Percentiles rank a stretch among this genome's conserved stretches.
phyloP scores from a whole-genome alignment of 768 basidiomycete genomes.

The Boletellus ananas region DNA sequence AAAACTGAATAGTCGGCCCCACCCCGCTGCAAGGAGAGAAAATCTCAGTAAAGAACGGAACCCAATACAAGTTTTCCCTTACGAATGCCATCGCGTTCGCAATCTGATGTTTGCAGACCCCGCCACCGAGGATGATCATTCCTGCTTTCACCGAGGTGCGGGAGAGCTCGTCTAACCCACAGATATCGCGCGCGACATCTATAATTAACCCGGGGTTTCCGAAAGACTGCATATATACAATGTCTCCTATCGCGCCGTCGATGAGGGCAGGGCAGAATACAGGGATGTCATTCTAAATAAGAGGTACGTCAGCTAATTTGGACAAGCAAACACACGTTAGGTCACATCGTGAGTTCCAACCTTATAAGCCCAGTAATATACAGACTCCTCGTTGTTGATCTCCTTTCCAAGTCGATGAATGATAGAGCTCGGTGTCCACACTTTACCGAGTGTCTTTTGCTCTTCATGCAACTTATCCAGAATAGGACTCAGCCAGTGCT shows the following conservation, averaged over 20 bases:
- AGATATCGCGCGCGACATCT: slow-evolving; percentile 94
- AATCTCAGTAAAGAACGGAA: neutral
- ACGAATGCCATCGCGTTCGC: slow-evolving; percentile 99
- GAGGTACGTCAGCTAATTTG: slow-evolving; percentile 21
- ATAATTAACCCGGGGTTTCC: slow-evolving; percentile 76
- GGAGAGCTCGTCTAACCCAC: slow-evolving; percentile 83
- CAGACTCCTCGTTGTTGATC: slow-evolving; percentile 94
- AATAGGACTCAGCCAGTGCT: slow-evolving; percentile 98
- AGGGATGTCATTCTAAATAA: slow-evolving; percentile 86
- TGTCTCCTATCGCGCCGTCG: slow-evolving; percentile 97
- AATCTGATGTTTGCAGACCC: slow-evolving; percentile 99
- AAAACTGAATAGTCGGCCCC: slow-evolving; percentile 97
- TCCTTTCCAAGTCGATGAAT: slow-evolving; percentile 92
- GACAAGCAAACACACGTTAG: slow-evolving; percentile 6
- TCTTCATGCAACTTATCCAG: slow-evolving; percentile 87
- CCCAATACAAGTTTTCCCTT: slow-evolving; percentile 24
- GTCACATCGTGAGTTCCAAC: slow-evolving; percentile 46
- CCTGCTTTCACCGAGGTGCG: slow-evolving; percentile 89
- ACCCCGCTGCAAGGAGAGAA: slow-evolving; percentile 61
- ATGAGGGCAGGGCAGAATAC: slow-evolving; percentile 98
- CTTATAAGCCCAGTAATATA: slow-evolving; percentile 99
- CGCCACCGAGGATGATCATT: slow-evolving; percentile 97
- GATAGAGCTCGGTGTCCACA: slow-evolving; percentile 95
- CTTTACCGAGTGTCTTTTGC: slow-evolving; percentile 62
- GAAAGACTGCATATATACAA: slow-evolving; percentile 99